Conservation (phyloP, 257 asterid genomes). For the Osmanthus fragrans region DNA sequence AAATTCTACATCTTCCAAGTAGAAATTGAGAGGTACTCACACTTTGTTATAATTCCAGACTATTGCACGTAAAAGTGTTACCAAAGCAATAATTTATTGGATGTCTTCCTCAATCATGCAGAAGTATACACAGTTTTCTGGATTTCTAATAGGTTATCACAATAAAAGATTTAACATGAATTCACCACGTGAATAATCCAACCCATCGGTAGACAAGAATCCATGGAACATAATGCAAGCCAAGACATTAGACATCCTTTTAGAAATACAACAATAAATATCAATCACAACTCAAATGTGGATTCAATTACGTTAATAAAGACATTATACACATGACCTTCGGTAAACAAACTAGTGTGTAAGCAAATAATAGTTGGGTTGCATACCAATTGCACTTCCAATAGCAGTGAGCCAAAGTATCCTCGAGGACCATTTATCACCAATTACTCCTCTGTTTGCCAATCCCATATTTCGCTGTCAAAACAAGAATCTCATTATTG, state of each 20-base stretch:
- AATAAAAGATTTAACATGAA: not conserved
- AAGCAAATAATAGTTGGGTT: not conserved
- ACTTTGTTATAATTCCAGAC: too few relatives aligned
- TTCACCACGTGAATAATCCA: not conserved
- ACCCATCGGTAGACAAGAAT: conserved; percentile 7
- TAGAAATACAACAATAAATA: not conserved
- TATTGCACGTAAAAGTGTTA: not conserved
- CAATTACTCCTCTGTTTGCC: conserved; percentile 73
- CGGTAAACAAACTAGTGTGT: not conserved
- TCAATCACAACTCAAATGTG: not conserved
- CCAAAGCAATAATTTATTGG: not conserved
- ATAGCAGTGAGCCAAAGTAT: conserved; percentile 81
- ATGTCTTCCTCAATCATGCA: not conserved
- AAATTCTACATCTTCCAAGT: not conserved
- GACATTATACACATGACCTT: not conserved
- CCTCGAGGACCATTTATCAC: conserved; percentile 84
- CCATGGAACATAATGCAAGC: not conserved
- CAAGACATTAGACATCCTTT: not conserved
- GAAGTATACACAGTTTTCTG: not conserved
- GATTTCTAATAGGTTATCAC: not conserved
- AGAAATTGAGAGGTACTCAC: not conserved
- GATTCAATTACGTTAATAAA: not conserved
- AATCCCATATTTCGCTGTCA: conserved; percentile 64
- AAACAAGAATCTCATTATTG: conserved; percentile 2
- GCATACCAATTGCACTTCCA: conserved; percentile 86